These are phyloP conservation scores for Podaxis rugospora DNA, from an alignment of 768 basidiomycete genomes.

Conservation along the genomic window DNA sequence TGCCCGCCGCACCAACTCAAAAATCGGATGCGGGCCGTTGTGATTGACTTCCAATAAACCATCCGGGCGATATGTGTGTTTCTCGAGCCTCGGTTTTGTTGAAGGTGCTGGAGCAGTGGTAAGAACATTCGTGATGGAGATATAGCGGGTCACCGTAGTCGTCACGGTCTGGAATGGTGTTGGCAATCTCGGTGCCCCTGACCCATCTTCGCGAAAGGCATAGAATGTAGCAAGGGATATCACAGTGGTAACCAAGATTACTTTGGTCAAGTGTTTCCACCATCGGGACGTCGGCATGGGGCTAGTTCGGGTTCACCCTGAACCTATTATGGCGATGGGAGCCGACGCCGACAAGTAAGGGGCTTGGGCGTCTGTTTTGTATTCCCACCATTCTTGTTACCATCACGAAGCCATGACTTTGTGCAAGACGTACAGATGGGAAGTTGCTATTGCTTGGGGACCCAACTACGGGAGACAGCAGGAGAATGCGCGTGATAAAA, in stretches of 20 bases:
- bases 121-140: neutral
- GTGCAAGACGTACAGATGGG: no score
- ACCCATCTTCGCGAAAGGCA: neutral
- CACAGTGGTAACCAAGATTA: neutral
- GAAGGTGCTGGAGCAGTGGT: neutral
- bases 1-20: slow-evolving; percentile 68
- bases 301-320: neutral
- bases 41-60: slow-evolving; percentile 37
- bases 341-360: neutral
- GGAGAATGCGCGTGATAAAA: no score
- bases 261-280: neutral
- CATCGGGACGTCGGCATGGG: neutral
- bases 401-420: neutral
- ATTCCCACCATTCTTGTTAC: neutral
- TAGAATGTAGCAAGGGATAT: neutral
- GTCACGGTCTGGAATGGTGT: slow-evolving; percentile 1
- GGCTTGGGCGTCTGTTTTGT: neutral
- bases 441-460: no score
- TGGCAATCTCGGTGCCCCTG: neutral
- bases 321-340: neutral
- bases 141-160: slow-evolving; percentile 3
- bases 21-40: slow-evolving; percentile 65
- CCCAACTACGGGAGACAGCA: no score
- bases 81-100: slow-evolving; percentile 16
- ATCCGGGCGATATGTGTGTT: slow-evolving; percentile 31